Evolutionary conservation across 163 green algal genomes (phyloP).

Genomic region (Chlorella variabilis): DNA sequence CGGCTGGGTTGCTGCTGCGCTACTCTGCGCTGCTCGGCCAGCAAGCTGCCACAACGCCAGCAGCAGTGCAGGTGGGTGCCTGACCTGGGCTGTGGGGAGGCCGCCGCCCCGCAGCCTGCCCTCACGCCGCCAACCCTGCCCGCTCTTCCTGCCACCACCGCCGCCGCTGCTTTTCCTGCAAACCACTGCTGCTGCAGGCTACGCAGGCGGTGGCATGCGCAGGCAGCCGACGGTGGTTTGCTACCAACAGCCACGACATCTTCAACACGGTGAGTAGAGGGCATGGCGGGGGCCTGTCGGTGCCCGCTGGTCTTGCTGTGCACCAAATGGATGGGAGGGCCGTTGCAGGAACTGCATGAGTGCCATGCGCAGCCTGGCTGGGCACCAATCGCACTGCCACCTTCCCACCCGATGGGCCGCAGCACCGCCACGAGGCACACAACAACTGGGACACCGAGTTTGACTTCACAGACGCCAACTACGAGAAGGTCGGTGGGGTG

Average conservation of each 20-base stretch:
- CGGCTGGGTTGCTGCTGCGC: slow-evolving; percentile 1
- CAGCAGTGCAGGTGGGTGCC: slow-evolving; percentile 16
- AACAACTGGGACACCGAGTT: slow-evolving; percentile 89
- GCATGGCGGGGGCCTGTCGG: too few species aligned
- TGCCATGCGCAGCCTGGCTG: too few species aligned
- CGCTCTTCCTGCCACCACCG: too few species aligned
- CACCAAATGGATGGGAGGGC: too few species aligned
- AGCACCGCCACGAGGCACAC: slow-evolving; percentile 50
- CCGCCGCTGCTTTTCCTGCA: too few species aligned
- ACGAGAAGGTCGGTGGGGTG: slow-evolving; percentile 68
- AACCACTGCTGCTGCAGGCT: not conserved
- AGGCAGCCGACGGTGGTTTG: slow-evolving; percentile 44
- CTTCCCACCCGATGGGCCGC: too few species aligned
- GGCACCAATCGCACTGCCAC: too few species aligned
- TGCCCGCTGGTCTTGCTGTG: too few species aligned
- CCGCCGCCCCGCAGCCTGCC: too few species aligned
- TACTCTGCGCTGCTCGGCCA: slow-evolving; percentile 20
- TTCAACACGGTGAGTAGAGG: slow-evolving; percentile 81
- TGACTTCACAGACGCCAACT: slow-evolving; percentile 88
- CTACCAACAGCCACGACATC: slow-evolving; percentile 93
- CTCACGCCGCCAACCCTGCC: too few species aligned
- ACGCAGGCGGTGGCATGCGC: slow-evolving; percentile 6
- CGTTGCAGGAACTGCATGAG: too few species aligned
- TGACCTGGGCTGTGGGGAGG: not conserved
- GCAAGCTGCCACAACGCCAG: not conserved